phyloP scores from a whole-genome alignment of 2,329 filamentous ascomycete genomes.

The Cladosporium austrohemisphaericum region DNA sequence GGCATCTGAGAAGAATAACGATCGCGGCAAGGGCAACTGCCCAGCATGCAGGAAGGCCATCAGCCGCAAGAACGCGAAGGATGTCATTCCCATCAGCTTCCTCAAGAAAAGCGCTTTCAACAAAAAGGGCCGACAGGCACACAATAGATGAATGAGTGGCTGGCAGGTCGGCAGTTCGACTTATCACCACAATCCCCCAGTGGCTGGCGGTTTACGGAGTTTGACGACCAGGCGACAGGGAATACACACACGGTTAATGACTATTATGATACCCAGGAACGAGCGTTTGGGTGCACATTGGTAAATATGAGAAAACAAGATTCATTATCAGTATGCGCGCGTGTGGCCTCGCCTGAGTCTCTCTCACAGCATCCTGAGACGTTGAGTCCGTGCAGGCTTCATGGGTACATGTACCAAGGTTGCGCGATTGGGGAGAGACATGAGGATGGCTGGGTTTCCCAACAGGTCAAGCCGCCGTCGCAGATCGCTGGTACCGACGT shows the following conservation, averaged over 20 bases:
- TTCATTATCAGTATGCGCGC: too few relatives aligned
- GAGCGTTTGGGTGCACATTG: too few relatives aligned
- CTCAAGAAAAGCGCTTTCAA: constrained; percentile 37
- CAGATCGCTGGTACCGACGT: not conserved
- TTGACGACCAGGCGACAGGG: too few relatives aligned
- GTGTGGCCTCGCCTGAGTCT: too few relatives aligned
- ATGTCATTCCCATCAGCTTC: constrained; percentile 39
- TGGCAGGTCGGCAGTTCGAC: too few relatives aligned
- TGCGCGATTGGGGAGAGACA: not conserved
- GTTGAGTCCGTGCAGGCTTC: not conserved
- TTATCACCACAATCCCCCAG: too few relatives aligned
- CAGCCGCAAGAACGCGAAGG: constrained; percentile 36
- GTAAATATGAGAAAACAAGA: too few relatives aligned
- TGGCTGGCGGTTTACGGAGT: too few relatives aligned
- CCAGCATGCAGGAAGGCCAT: constrained; percentile 46
- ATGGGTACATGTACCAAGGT: not conserved
- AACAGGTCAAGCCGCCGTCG: not conserved
- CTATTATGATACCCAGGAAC: too few relatives aligned
- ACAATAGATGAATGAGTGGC: constrained; percentile 6
- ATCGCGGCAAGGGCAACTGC: constrained; percentile 43
- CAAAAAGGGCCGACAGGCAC: constrained; percentile 9
- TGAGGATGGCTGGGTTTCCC: not conserved
- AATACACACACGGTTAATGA: too few relatives aligned
- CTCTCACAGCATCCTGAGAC: not conserved
- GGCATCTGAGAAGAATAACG: constrained; percentile 50